A percentile compares a stretch with the other conserved stretches of the same genome.
phyloP scores from a whole-genome alignment of 2,329 filamentous ascomycete genomes.

The Byssoonygena ceratinophila region DNA sequence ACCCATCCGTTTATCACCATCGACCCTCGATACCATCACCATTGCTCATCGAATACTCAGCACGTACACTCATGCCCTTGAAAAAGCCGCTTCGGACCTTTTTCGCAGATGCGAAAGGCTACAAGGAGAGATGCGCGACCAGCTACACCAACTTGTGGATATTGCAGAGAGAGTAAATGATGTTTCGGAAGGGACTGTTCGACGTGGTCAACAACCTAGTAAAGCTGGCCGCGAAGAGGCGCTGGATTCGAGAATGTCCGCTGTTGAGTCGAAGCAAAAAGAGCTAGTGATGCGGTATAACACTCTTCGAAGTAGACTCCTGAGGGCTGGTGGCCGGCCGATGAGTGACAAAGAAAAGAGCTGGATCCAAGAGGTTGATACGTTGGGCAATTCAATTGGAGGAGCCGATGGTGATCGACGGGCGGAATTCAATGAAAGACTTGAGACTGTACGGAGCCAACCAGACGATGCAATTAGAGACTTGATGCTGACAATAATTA shows the following conservation, averaged over 20 bases:
- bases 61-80: slow-evolving; percentile 37
- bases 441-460: slow-evolving; percentile 30
- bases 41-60: slow-evolving; percentile 39
- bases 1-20: slow-evolving; percentile 39
- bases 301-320: slow-evolving; percentile 34
- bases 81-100: slow-evolving; percentile 41
- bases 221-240: slow-evolving; percentile 26
- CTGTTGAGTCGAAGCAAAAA: slow-evolving; percentile 32
- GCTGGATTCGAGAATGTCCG: slow-evolving; percentile 33
- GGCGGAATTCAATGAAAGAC: slow-evolving; percentile 21
- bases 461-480: not conserved
- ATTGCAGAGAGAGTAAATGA: slow-evolving; percentile 38
- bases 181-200: slow-evolving; percentile 27
- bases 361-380: slow-evolving; percentile 37
- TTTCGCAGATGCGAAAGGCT: slow-evolving; percentile 43
- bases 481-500: not conserved
- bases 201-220: slow-evolving; percentile 21
- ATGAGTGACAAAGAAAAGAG: slow-evolving; percentile 39
- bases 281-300: slow-evolving; percentile 36
- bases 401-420: slow-evolving; percentile 19
- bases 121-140: slow-evolving; percentile 39
- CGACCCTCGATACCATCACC: slow-evolving; percentile 40
- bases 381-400: slow-evolving; percentile 30
- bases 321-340: slow-evolving; percentile 35
- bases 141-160: slow-evolving; percentile 37